Evolutionary conservation across 176 grass and related monocot genomes (phyloP), one percentile per base, ranked within the genome.

Genomic region (Themeda triandra): DNA sequence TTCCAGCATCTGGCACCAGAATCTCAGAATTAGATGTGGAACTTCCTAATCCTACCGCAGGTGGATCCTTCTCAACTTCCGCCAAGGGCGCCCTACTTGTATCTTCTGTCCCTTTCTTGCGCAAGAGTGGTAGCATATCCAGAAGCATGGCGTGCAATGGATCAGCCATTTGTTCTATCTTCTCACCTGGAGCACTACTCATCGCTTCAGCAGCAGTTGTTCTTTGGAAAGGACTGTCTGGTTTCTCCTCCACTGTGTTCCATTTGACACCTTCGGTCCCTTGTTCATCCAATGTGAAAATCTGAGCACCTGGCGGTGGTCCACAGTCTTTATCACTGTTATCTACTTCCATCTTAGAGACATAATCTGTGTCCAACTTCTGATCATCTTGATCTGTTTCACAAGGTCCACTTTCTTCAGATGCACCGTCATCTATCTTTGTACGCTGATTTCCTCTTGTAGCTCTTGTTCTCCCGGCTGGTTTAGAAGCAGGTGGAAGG

Each of bases 81-180:
- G 63, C 17, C 15, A 31, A 10, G 28, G 85, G 54, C 13, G 2
- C 71, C 33, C 27, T 64, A 46, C 46, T 49, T 4, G 13, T 1
- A 35, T 49, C 71, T 63, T 70, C 83, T 65, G 58, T 35, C 60
- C 71, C 86, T 48, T 53, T 94, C 75, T 86, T 75, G 45, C 92
- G 74, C 35, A 98, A 92, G 13, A 89, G 65, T 14, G 96, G 93
- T 66, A 95, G 75, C 96, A 98, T 92, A 78, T 98, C 91, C 8
- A 98, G 83, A 44, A 98, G 85, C 83, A 98, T 98, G 10, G 96
- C 93, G 3, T 93, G 93, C n/a, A 93, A 70, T 2, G 96, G 96
- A 88, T 98, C 93, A 15, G 89, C 87, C 89, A 92, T 92, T 44
- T 93, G 91, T 83, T 95, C 93, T 67, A 89, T 92, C 76, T 98